These are phyloP conservation scores for Fagopyrum esculentum DNA, from an alignment of 148 eudicot species.

Conservation along the genomic window DNA sequence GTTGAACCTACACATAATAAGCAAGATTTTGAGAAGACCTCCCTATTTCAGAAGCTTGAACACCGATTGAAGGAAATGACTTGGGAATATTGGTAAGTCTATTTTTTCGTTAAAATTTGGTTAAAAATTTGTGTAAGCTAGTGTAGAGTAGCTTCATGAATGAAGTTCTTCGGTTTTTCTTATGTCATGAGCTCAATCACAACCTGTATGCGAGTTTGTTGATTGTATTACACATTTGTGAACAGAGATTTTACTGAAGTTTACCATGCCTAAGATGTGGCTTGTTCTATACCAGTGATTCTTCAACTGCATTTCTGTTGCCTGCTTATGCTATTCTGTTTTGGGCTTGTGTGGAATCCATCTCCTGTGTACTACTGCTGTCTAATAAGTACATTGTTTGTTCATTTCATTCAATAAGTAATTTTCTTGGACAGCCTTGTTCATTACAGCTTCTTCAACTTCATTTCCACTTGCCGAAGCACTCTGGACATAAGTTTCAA, in stretches of 20 bases:
- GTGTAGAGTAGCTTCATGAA: neutral
- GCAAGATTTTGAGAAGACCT: slow-evolving; percentile 89
- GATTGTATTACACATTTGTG: neutral
- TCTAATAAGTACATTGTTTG: neutral
- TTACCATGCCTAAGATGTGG: neutral
- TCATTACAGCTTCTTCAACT: too few species aligned
- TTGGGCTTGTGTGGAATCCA: neutral
- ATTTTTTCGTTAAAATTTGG: neutral
- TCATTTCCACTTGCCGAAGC: neutral
- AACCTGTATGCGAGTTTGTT: neutral
- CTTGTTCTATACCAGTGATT: neutral
- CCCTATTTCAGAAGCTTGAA: slow-evolving; percentile 77
- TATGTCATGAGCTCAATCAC: neutral
- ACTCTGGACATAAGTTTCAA: neutral
- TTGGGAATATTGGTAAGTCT: slow-evolving; percentile 74
- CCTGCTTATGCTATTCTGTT: neutral
- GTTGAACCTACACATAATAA: slow-evolving; percentile 80
- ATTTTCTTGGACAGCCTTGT: neutral
- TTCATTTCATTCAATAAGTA: neutral
- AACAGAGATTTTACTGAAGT: neutral
- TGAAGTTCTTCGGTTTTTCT: neutral
- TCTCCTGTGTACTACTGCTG: neutral
- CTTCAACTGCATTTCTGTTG: neutral
- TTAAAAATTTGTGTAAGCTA: neutral
- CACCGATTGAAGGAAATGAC: slow-evolving; percentile 78